phyloP scores from a whole-genome alignment of 345 rosid species.

The Sonneratia alba region DNA sequence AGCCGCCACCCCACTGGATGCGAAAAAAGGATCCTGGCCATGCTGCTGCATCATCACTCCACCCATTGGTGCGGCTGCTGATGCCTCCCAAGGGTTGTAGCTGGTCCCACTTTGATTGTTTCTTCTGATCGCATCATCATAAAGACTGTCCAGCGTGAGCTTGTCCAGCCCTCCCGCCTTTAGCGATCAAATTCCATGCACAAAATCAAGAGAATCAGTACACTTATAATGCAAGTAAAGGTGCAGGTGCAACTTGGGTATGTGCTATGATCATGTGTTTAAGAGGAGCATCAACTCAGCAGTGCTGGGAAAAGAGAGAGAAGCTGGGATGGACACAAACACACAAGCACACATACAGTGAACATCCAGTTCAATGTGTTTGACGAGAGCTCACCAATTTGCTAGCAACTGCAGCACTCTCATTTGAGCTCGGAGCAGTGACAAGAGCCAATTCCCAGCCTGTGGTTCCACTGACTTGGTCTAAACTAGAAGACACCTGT shows the following conservation, averaged over 20 bases:
- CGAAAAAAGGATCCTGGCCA: constrained; percentile 50
- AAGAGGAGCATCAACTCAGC: not conserved
- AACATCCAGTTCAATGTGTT: not conserved
- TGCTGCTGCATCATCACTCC: constrained; percentile 50
- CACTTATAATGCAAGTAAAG: not conserved
- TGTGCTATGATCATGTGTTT: not conserved
- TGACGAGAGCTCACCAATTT: constrained; percentile 47
- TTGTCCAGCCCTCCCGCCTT: constrained; percentile 94
- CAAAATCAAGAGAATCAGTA: constrained; percentile 2
- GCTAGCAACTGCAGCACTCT: constrained; percentile 48
- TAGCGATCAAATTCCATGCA: not conserved
- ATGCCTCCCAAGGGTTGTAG: constrained; percentile 79
- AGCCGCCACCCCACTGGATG: constrained; percentile 42
- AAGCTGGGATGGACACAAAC: not conserved
- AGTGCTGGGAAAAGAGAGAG: not conserved
- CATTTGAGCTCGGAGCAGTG: constrained; percentile 84
- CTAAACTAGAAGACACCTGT: constrained; percentile 29
- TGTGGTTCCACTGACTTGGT: constrained; percentile 39
- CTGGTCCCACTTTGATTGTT: constrained; percentile 51
- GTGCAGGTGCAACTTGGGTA: not conserved
- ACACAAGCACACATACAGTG: too few relatives aligned
- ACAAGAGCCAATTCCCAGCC: constrained; percentile 98
- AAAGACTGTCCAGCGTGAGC: constrained; percentile 86
- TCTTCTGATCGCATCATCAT: constrained; percentile 88
- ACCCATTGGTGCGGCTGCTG: constrained; percentile 19